These are phyloP conservation scores for Neonectria punicea DNA, from an alignment of 2,329 filamentous ascomycete species.

Conservation along the genomic window DNA sequence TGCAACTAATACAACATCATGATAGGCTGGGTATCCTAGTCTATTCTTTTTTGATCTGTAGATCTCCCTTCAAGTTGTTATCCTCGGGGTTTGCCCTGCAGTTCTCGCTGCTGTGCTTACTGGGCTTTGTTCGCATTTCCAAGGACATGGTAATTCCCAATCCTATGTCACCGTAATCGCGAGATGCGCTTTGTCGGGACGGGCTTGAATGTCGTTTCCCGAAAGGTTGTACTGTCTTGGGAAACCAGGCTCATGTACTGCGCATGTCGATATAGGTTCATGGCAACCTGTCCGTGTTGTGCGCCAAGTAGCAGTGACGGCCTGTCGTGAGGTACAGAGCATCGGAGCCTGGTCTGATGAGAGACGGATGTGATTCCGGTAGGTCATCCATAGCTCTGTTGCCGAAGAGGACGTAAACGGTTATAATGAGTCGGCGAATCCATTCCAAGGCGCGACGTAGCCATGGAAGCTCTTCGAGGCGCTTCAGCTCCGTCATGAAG, in stretches of 20 bases:
- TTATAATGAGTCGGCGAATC: background rate
- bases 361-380: background rate
- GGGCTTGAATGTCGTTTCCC: no score
- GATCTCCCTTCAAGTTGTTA: background rate
- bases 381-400: background rate
- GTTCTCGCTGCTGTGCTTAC: no score
- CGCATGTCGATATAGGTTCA: no score
- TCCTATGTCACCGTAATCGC: background rate
- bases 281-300: background rate
- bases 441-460: background rate
- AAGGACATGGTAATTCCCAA: no score
- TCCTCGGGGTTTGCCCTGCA: background rate
- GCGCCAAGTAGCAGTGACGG: background rate
- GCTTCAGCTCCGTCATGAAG: background rate
- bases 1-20: constrained; percentile 1
- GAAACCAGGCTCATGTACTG: background rate
- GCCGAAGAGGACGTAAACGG: background rate
- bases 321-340: background rate
- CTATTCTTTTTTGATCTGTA: background rate
- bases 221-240: background rate
- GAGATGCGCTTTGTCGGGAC: background rate
- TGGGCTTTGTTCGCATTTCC: no score
- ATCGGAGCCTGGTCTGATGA: background rate
- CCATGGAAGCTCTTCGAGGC: background rate
- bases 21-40: no score